These are phyloP conservation scores for Magnaporthiopsis poae DNA, from an alignment of 2,329 filamentous ascomycete genomes.

Conservation along the genomic window DNA sequence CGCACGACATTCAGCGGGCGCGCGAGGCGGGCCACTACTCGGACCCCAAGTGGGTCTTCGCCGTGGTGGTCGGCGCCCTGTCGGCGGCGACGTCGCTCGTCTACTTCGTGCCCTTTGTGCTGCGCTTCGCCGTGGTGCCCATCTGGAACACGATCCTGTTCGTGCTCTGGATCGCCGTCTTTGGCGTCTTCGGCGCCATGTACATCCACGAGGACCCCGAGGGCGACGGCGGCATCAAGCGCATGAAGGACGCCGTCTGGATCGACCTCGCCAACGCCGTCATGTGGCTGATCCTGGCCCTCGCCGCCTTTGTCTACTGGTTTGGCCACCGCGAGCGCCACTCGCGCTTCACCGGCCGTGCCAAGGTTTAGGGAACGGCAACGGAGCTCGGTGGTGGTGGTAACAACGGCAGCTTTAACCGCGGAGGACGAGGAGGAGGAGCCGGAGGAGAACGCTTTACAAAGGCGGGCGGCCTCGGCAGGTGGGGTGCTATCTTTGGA, in stretches of 20 bases:
- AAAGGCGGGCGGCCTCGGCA: too few species aligned
- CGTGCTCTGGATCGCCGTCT: conserved; percentile 70
- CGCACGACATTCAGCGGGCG: conserved; percentile 52
- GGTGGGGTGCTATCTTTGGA: not conserved
- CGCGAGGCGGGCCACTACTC: conserved; percentile 37
- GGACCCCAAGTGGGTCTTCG: conserved; percentile 69
- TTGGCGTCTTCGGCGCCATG: conserved; percentile 72
- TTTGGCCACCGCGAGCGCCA: conserved; percentile 42
- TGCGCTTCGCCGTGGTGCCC: conserved; percentile 46
- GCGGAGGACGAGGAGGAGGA: too few species aligned
- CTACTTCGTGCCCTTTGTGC: conserved; percentile 55
- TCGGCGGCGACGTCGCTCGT: conserved; percentile 54
- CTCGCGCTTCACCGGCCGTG: conserved; percentile 50
- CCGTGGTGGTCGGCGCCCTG: conserved; percentile 58
- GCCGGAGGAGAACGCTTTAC: too few species aligned
- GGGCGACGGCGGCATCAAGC: conserved; percentile 51
- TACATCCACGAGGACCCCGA: conserved; percentile 62
- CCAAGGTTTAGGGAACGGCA: conserved; percentile 32
- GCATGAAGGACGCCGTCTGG: conserved; percentile 85
- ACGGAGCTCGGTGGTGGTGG: not conserved
- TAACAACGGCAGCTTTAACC: too few species aligned
- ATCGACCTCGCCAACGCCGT: conserved; percentile 65
- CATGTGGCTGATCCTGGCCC: conserved; percentile 61
- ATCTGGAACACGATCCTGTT: conserved; percentile 63
- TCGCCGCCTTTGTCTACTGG: conserved; percentile 49